Conservation (phyloP, 2,329 filamentous ascomycete genomes). For the Didymellaceae sp. region DNA sequence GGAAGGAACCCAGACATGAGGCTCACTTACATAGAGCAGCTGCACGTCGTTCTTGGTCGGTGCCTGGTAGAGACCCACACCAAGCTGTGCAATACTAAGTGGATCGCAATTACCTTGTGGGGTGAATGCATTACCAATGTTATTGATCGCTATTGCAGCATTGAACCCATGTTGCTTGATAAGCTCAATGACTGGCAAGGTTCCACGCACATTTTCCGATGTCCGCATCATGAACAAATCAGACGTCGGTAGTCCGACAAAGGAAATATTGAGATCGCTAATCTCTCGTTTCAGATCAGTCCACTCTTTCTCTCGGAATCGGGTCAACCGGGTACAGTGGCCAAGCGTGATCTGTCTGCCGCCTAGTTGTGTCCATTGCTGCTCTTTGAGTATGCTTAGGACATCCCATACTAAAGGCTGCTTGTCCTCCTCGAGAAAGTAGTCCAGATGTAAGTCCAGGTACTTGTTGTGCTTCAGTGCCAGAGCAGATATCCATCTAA, state of each 20-base stretch:
- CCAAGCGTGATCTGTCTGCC: constrained; percentile 58
- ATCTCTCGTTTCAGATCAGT: constrained; percentile 57
- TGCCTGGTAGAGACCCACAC: constrained; percentile 58
- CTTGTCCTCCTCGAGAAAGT: constrained; percentile 62
- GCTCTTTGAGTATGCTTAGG: constrained; percentile 57
- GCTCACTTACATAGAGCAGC: constrained; percentile 60
- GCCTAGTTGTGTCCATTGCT: constrained; percentile 56
- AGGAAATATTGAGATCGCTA: constrained; percentile 64
- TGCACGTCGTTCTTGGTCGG: constrained; percentile 66
- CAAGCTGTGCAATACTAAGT: constrained; percentile 63
- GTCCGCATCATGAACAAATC: constrained; percentile 75
- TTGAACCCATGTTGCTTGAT: constrained; percentile 65
- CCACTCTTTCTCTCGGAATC: constrained; percentile 61
- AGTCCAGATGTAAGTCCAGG: constrained; percentile 76
- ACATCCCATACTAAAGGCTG: constrained; percentile 63
- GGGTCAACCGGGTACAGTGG: constrained; percentile 71
- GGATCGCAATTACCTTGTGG: constrained; percentile 73
- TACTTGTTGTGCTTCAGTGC: constrained; percentile 61
- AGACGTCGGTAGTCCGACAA: constrained; percentile 73
- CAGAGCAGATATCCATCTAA: constrained; percentile 66
- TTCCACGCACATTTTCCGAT: constrained; percentile 60
- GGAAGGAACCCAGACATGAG: not conserved
- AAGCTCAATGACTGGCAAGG: constrained; percentile 66
- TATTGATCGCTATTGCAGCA: constrained; percentile 71
- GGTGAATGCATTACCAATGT: constrained; percentile 77